Percentiles rank a stretch among this genome's conserved stretches.
These are phyloP conservation scores for Ulmus americana DNA, from an alignment of 331 rosid genomes.

Conservation along the genomic window DNA sequence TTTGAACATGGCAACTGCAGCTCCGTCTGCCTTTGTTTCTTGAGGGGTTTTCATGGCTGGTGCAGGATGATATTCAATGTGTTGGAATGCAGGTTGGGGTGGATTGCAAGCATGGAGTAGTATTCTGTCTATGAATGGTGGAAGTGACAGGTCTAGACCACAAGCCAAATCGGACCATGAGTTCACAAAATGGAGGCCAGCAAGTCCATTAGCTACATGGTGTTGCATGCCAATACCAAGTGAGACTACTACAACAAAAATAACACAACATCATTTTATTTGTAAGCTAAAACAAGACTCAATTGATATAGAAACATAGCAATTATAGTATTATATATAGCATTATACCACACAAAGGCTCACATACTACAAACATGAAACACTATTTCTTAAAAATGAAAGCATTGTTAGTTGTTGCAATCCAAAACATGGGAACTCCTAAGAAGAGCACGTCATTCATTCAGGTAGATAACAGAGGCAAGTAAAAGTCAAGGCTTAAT, in stretches of 20 bases:
- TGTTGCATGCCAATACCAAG: slow-evolving; percentile 94
- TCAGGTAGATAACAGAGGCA: no score
- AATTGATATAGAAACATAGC: no score
- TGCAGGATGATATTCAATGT: slow-evolving; percentile 71
- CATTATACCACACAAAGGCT: no score
- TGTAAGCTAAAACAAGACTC: no score
- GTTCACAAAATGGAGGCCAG: slow-evolving; percentile 80
- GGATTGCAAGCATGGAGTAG: slow-evolving; percentile 66
- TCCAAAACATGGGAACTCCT: no score
- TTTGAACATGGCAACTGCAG: slow-evolving; percentile 55
- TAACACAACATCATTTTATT: no score
- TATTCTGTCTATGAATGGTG: slow-evolving; percentile 66
- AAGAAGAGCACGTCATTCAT: no score
- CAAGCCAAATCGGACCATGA: slow-evolving; percentile 90
- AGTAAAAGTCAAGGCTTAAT: no score
- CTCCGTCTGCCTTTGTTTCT: neutral
- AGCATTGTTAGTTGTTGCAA: no score
- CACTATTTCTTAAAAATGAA: no score
- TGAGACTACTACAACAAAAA: slow-evolving; percentile 45
- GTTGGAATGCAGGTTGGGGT: slow-evolving; percentile 57
- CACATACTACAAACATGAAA: no score
- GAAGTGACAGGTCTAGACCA: slow-evolving; percentile 54
- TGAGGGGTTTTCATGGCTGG: slow-evolving; percentile 46
- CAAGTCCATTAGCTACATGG: slow-evolving; percentile 74
- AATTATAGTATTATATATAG: neutral